A percentile compares a stretch with the other conserved stretches of the same genome.
These are phyloP conservation scores for Patellaria atrata DNA, from an alignment of 495 filamentous ascomycete species.

Conservation along the genomic window DNA sequence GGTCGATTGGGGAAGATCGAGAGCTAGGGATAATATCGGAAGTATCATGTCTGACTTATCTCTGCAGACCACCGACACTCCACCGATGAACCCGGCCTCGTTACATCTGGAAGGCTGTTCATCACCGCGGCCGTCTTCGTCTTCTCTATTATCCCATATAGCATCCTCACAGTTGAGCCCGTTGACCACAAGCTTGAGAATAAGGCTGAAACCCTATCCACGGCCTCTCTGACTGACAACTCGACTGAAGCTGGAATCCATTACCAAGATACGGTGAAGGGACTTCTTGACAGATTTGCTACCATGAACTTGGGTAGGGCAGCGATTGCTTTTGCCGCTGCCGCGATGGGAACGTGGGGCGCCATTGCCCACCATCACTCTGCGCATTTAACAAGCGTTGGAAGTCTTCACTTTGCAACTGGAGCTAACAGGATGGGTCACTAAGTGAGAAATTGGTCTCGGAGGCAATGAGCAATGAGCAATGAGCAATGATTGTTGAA, in stretches of 20 bases:
- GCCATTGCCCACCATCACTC: too few species aligned
- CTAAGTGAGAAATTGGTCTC: too few species aligned
- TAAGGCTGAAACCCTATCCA: slow-evolving; percentile 22
- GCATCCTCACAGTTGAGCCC: slow-evolving; percentile 29
- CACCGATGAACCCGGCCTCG: slow-evolving; percentile 10
- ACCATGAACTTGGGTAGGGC: slow-evolving; percentile 36
- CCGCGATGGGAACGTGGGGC: slow-evolving; percentile 17
- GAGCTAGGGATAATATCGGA: too few species aligned
- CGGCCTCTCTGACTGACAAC: slow-evolving; percentile 15
- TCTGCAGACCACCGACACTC: slow-evolving; percentile 9
- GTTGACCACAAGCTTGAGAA: slow-evolving; percentile 31
- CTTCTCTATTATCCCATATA: slow-evolving; percentile 37
- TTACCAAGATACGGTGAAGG: slow-evolving; percentile 30
- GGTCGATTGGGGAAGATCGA: too few species aligned
- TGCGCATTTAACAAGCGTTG: too few species aligned
- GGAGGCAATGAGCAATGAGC: too few species aligned
- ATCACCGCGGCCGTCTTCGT: slow-evolving; percentile 29
- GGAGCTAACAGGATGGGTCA: too few species aligned
- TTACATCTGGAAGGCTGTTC: too few species aligned
- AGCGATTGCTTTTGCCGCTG: slow-evolving; percentile 14
- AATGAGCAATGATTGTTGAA: too few species aligned
- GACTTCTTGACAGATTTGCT: slow-evolving; percentile 41
- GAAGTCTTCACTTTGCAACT: too few species aligned
- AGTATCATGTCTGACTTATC: too few species aligned
- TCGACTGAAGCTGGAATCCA: slow-evolving; percentile 24